phyloP scores from a whole-genome alignment of 805 yeast species.

The Candida peoriensis region DNA sequence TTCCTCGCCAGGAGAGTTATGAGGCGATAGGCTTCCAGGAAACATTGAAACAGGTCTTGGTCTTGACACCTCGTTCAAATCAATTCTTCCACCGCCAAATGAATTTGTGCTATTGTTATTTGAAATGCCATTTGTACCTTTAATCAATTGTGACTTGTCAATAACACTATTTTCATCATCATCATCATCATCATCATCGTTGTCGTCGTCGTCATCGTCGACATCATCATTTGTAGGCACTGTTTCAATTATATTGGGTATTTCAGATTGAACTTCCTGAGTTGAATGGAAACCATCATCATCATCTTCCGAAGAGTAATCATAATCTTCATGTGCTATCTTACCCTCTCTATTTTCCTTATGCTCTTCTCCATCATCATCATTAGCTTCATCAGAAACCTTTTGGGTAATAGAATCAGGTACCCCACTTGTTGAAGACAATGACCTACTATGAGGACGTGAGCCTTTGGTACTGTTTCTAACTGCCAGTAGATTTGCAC shows the following conservation, averaged over 20 bases:
- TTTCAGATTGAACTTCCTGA: slow-evolving; percentile 2
- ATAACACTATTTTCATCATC: too few species aligned
- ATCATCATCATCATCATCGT: too few species aligned
- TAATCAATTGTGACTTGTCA: too few species aligned
- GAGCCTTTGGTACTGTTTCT: slow-evolving; percentile 12
- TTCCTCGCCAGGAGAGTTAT: slow-evolving; percentile 8
- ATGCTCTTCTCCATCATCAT: slow-evolving; percentile 10
- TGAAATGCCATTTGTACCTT: too few species aligned
- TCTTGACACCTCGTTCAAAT: not conserved
- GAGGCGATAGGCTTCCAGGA: slow-evolving; percentile 11
- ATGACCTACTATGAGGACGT: slow-evolving; percentile 35
- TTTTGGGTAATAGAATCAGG: slow-evolving; percentile 28
- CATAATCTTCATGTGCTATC: slow-evolving; percentile 1
- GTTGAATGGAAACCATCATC: slow-evolving; percentile 1
- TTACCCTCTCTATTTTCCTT: not conserved
- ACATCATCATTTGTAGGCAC: too few species aligned
- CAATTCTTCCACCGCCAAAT: too few species aligned
- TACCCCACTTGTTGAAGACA: slow-evolving; percentile 42
- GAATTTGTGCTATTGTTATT: too few species aligned
- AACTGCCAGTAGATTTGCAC: slow-evolving; percentile 13
- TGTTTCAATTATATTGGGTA: slow-evolving; percentile 4
- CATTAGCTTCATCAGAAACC: not conserved
- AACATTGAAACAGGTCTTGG: slow-evolving; percentile 20
- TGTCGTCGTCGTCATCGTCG: too few species aligned
- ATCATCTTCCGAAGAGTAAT: slow-evolving; percentile 1